Evolutionary conservation across 169 alveolate species (phyloP).

Genomic region (Cryptosporidium sp.): DNA sequence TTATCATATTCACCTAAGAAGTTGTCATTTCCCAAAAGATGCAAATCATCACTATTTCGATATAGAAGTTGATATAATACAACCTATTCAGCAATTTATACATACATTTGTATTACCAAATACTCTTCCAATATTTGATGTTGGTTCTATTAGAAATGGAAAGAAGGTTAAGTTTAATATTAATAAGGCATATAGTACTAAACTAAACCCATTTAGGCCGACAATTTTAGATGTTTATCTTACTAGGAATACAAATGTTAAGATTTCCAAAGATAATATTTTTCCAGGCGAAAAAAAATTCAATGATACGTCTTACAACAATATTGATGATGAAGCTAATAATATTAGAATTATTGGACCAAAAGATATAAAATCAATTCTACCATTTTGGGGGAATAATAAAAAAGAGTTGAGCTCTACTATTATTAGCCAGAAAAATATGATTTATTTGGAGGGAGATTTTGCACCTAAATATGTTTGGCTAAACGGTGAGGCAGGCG

Average conservation of each 20-base stretch:
- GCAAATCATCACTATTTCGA: constrained; percentile 79
- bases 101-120: constrained; percentile 38
- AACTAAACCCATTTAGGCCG: constrained; percentile 59
- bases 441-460: constrained; percentile 66
- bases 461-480: constrained; percentile 66
- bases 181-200: constrained; percentile 7
- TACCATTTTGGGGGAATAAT: constrained; percentile 46
- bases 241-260: constrained; percentile 59
- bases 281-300: neutral
- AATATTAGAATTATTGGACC: constrained; percentile 57
- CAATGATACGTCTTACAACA: neutral
- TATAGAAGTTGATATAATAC: constrained; percentile 70
- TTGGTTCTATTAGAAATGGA: constrained; percentile 30
- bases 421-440: constrained; percentile 3
- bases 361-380: constrained; percentile 44
- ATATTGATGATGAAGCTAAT: neutral
- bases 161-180: constrained; percentile 12
- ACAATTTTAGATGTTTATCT: constrained; percentile 61
- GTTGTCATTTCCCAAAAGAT: constrained; percentile 79
- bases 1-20: constrained; percentile 66
- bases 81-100: constrained; percentile 76
- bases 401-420: neutral
- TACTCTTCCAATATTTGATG: constrained; percentile 2
- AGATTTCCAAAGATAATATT: constrained; percentile 10
- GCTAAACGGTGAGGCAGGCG: constrained; percentile 71